Percentiles rank a stretch among this genome's conserved stretches.
These are phyloP conservation scores for Spinacia oleracea DNA, from an alignment of 179 eudicot genomes.

Conservation along the genomic window DNA sequence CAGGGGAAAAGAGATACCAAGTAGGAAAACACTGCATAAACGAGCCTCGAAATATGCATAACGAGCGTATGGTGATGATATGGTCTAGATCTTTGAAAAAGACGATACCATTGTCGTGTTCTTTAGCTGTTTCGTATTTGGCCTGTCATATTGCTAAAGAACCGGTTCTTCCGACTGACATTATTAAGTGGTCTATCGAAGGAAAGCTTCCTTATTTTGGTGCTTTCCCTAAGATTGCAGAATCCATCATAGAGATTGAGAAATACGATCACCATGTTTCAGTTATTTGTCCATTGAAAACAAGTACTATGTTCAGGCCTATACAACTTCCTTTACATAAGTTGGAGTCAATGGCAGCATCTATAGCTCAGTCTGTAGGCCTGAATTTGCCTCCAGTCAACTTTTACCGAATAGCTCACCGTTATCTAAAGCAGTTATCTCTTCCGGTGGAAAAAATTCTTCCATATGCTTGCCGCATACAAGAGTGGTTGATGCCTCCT, in stretches of 20 bases:
- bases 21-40: constrained; percentile 15
- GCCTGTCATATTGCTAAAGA: constrained; percentile 83
- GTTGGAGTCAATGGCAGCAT: constrained; percentile 72
- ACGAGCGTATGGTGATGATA: constrained; percentile 56
- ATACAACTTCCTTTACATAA: constrained; percentile 47
- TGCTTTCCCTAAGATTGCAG: constrained; percentile 67
- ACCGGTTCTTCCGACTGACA: constrained; percentile 75
- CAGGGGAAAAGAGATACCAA: constrained; percentile 30
- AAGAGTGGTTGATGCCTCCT: constrained; percentile 89
- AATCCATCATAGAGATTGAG: constrained; percentile 45
- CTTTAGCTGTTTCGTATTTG: constrained; percentile 66
- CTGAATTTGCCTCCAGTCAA: constrained; percentile 80
- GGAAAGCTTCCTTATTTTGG: constrained; percentile 81
- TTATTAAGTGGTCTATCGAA: constrained; percentile 65
- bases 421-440: constrained; percentile 55
- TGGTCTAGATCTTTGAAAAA: constrained; percentile 69
- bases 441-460: constrained; percentile 70
- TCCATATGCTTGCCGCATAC: constrained; percentile 60
- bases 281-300: constrained; percentile 52
- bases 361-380: constrained; percentile 61
- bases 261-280: constrained; percentile 23
- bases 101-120: constrained; percentile 57
- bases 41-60: constrained; percentile 64
- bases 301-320: constrained; percentile 77
- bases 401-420: constrained; percentile 70